Percentiles rank a stretch among this genome's conserved stretches.
These are phyloP conservation scores for Pichia inconspicua DNA, from an alignment of 1,139 yeast genomes.

Conservation along the genomic window DNA sequence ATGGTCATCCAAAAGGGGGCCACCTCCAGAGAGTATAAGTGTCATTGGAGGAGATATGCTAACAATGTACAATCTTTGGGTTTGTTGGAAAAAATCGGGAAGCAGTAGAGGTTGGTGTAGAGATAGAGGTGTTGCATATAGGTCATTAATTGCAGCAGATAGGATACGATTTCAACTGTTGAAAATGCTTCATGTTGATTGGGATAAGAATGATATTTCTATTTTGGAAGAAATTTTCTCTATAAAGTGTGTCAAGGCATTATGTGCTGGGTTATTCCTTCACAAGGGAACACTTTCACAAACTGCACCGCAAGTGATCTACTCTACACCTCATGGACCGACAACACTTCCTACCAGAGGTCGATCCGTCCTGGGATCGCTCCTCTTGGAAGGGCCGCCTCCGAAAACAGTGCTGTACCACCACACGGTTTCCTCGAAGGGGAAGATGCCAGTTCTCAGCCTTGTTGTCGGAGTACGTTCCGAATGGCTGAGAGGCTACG, in stretches of 20 bases:
- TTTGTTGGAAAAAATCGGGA: constrained; percentile 46
- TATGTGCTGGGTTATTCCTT: not conserved
- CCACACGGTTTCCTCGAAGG: not conserved
- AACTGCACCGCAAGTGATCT: not conserved
- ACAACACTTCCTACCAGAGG: not conserved
- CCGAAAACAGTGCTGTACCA: not conserved
- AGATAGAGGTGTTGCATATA: constrained; percentile 73
- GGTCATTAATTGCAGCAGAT: constrained; percentile 60
- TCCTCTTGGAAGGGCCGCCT: not conserved
- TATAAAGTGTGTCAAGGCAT: not conserved
- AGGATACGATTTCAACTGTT: constrained; percentile 68
- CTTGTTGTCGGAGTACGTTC: not conserved
- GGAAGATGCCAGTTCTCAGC: not conserved
- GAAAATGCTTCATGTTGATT: not conserved
- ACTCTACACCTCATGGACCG: not conserved
- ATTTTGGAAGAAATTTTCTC: not conserved
- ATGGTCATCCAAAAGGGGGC: constrained; percentile 53
- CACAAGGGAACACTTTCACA: not conserved
- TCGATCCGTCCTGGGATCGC: not conserved
- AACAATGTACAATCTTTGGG: constrained; percentile 64
- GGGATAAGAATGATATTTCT: not conserved
- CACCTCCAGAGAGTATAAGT: constrained; percentile 30
- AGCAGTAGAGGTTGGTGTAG: constrained; percentile 64
- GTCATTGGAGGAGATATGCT: constrained; percentile 67
- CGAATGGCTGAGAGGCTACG: not conserved